A percentile compares a stretch with the other conserved stretches of the same genome.
Conservation (phyloP, 2,329 filamentous ascomycete genomes). For the Aspergillus amoenus region DNA sequence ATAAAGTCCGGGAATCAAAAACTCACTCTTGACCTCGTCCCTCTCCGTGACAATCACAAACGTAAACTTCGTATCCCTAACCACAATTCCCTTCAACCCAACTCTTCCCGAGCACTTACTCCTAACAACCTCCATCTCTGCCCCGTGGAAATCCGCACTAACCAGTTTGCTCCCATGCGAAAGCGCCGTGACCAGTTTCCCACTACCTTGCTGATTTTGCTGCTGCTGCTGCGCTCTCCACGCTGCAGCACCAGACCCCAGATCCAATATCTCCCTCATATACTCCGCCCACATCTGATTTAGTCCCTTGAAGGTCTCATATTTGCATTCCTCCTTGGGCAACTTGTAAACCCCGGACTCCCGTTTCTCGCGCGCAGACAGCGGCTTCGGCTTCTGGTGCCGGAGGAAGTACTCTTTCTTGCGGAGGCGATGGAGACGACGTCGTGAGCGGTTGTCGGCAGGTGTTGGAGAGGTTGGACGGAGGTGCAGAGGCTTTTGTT, state of each 20-base stretch:
- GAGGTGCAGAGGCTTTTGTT: conserved; percentile 77
- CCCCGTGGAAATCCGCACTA: conserved; percentile 89
- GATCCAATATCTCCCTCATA: conserved; percentile 74
- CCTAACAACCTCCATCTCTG: conserved; percentile 75
- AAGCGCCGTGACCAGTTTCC: conserved; percentile 55
- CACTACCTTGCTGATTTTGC: background rate
- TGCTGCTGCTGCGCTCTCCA: conserved; percentile 9
- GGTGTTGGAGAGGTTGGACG: conserved; percentile 70
- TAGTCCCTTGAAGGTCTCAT: conserved; percentile 74
- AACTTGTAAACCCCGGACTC: conserved; percentile 71
- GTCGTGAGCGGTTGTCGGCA: conserved; percentile 51
- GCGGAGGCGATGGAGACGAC: conserved; percentile 52
- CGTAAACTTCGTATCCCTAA: conserved; percentile 81
- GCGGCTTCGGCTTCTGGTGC: conserved; percentile 61
- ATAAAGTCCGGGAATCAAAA: background rate
- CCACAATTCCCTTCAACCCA: conserved; percentile 79
- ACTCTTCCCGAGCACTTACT: conserved; percentile 80
- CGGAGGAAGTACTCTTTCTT: conserved; percentile 47
- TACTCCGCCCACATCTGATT: conserved; percentile 81
- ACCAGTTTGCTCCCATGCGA: conserved; percentile 61
- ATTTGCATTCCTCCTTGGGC: conserved; percentile 66
- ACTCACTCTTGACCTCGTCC: conserved; percentile 66
- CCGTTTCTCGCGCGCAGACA: conserved; percentile 79
- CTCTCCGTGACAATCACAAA: conserved; percentile 78
- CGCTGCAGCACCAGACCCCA: conserved; percentile 38